phyloP scores from a whole-genome alignment of 371 early-diverging fungal genomes.

The Lichtheimia hyalospora region DNA sequence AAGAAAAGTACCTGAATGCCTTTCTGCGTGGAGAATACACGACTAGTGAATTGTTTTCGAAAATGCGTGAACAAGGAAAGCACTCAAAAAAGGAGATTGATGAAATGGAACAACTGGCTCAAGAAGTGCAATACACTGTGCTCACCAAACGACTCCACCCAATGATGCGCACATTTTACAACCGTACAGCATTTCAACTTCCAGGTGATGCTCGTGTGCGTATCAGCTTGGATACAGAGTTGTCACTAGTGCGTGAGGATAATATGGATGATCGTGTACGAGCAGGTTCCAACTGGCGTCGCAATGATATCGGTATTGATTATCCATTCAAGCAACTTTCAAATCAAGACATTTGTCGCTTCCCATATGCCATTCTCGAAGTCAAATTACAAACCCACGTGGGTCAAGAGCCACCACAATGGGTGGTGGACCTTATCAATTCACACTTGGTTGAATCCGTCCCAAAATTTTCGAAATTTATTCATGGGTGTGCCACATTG shows the following conservation, averaged over 20 bases:
- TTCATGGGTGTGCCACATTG: constrained; percentile 95
- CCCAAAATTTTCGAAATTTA: constrained; percentile 98
- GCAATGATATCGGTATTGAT: constrained; percentile 89
- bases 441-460: constrained; percentile 95
- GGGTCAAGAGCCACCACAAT: constrained; percentile 92
- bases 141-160: constrained; percentile 82
- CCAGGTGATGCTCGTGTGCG: constrained; percentile 98
- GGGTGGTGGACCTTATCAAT: constrained; percentile 93
- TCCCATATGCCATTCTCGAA: constrained; percentile 98
- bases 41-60: constrained; percentile 74
- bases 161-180: constrained; percentile 94
- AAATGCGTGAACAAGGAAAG: constrained; percentile 78
- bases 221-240: constrained; percentile 97
- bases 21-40: constrained; percentile 85
- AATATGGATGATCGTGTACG: constrained; percentile 67
- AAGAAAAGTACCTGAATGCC: constrained; percentile 91
- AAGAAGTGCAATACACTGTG: constrained; percentile 85
- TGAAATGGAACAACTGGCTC: constrained; percentile 76
- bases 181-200: constrained; percentile 98
- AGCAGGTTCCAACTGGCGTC: constrained; percentile 91
- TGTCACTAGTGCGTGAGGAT: constrained; percentile 97
- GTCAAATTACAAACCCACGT: constrained; percentile 96
- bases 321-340: constrained; percentile 92
- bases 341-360: constrained; percentile 84
- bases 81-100: constrained; percentile 84